Conservation (phyloP, 2,329 filamentous ascomycete species). For the Orbilia oligospora region DNA sequence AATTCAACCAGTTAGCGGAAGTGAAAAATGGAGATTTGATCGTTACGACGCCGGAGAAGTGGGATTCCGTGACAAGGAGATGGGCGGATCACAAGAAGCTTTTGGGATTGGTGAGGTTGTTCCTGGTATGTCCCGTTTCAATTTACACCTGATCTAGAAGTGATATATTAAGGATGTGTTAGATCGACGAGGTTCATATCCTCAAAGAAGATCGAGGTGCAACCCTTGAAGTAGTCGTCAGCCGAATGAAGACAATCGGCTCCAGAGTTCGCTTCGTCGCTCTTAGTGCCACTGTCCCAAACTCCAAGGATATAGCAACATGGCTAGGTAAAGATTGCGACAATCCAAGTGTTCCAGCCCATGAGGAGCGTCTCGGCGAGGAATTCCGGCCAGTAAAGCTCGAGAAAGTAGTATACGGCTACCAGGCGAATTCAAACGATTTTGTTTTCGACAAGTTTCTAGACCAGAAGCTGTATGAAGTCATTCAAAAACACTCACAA, state of each 20-base stretch:
- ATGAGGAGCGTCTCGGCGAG: slow-evolving; percentile 80
- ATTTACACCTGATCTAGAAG: background rate
- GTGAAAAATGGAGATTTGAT: slow-evolving; percentile 85
- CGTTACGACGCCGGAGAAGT: slow-evolving; percentile 89
- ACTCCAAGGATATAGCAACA: slow-evolving; percentile 81
- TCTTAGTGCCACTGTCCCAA: slow-evolving; percentile 86
- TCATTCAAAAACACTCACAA: slow-evolving; percentile 77
- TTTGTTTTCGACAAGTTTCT: slow-evolving; percentile 82
- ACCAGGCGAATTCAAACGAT: slow-evolving; percentile 76
- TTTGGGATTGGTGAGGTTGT: slow-evolving; percentile 81
- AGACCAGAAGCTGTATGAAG: slow-evolving; percentile 75
- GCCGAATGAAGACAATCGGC: slow-evolving; percentile 84
- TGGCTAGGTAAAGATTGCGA: slow-evolving; percentile 81
- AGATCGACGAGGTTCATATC: slow-evolving; percentile 88
- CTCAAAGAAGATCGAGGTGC: slow-evolving; percentile 84
- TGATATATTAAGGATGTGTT: background rate
- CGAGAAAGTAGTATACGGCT: slow-evolving; percentile 82
- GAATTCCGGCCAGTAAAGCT: slow-evolving; percentile 84
- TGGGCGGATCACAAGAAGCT: slow-evolving; percentile 85
- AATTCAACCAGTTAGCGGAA: slow-evolving; percentile 75
- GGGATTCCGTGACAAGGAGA: slow-evolving; percentile 89
- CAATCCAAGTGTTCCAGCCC: slow-evolving; percentile 75
- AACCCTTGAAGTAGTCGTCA: slow-evolving; percentile 83
- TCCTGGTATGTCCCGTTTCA: slow-evolving; percentile 69
- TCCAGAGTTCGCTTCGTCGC: slow-evolving; percentile 83